phyloP scores from a whole-genome alignment of 805 yeast species.

The Saccharomycopsis sp. region DNA sequence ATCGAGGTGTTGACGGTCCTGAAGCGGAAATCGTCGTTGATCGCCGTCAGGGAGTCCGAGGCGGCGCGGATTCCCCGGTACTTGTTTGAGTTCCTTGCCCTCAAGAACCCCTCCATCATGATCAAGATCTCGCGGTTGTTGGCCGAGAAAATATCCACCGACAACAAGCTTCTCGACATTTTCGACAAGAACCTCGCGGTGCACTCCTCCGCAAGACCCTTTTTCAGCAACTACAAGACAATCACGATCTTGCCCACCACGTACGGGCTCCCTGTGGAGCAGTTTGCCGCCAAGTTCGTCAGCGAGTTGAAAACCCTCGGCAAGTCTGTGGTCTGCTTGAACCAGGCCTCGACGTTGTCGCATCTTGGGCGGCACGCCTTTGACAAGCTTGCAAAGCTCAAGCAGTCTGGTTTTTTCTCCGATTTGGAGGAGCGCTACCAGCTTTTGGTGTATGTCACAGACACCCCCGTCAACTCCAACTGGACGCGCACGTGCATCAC shows the following conservation, averaged over 20 bases:
- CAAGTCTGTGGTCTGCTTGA: conserved; percentile 67
- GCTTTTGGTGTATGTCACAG: conserved; percentile 85
- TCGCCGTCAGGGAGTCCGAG: conserved; percentile 91
- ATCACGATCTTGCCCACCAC: conserved; percentile 78
- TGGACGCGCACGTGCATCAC: conserved; percentile 93
- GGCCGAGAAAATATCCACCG: conserved; percentile 46
- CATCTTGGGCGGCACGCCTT: conserved; percentile 91
- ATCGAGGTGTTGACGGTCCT: conserved; percentile 86
- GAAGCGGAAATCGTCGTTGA: conserved; percentile 57
- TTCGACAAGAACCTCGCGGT: conserved; percentile 13
- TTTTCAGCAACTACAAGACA: conserved; percentile 53
- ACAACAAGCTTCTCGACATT: conserved; percentile 14
- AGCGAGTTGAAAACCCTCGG: conserved; percentile 69
- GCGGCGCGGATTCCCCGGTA: conserved; percentile 88
- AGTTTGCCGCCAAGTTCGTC: conserved; percentile 70
- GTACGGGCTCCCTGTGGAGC: conserved; percentile 76
- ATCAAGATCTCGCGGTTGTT: conserved; percentile 83
- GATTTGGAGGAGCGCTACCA: conserved; percentile 86
- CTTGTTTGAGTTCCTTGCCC: conserved; percentile 75
- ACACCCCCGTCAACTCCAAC: conserved; percentile 69
- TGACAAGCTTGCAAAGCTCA: conserved; percentile 77
- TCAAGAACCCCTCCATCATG: conserved; percentile 84
- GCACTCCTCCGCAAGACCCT: conserved; percentile 22
- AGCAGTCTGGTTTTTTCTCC: conserved; percentile 82
- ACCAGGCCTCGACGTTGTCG: conserved; percentile 70